A percentile compares a stretch with the other conserved stretches of the same genome.
Evolutionary conservation across 2,329 filamentous ascomycete species (phyloP).

Genomic region (Nakataea oryzae): DNA sequence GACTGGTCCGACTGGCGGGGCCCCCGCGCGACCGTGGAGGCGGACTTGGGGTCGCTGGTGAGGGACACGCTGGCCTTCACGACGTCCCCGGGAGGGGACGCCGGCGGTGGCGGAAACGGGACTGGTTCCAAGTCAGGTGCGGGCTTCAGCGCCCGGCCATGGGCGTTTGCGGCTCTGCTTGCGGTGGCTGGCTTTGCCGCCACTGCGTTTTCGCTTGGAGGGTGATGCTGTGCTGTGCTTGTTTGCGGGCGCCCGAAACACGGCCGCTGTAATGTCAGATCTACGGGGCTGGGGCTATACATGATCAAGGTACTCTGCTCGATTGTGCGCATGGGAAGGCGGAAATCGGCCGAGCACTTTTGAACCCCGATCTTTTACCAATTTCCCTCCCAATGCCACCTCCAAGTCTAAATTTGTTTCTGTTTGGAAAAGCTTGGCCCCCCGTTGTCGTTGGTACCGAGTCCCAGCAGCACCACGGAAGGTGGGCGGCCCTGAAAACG

Average conservation of each 20-base stretch:
- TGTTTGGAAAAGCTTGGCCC: too few relatives aligned
- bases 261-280: too few relatives aligned
- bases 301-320: neutral
- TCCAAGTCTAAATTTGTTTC: too few relatives aligned
- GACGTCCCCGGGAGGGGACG: neutral
- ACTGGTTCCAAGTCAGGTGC: neutral
- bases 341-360: too few relatives aligned
- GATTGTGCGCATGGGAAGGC: too few relatives aligned
- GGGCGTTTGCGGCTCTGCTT: neutral
- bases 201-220: neutral
- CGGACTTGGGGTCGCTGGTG: neutral
- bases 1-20: constrained; percentile 6
- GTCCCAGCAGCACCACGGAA: too few relatives aligned
- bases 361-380: too few relatives aligned
- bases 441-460: too few relatives aligned
- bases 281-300: neutral
- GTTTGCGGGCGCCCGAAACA: neutral
- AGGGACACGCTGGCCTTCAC: neutral
- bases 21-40: neutral
- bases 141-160: neutral
- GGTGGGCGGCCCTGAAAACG: too few relatives aligned
- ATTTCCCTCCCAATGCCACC: too few relatives aligned
- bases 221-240: too few relatives aligned
- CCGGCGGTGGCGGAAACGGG: neutral
- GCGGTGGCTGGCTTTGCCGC: neutral